A percentile compares a stretch with the other conserved stretches of the same genome.
Evolutionary conservation across 352 stramenopile genomes (phyloP).

Genomic region (Phytophthora cryptogea): DNA sequence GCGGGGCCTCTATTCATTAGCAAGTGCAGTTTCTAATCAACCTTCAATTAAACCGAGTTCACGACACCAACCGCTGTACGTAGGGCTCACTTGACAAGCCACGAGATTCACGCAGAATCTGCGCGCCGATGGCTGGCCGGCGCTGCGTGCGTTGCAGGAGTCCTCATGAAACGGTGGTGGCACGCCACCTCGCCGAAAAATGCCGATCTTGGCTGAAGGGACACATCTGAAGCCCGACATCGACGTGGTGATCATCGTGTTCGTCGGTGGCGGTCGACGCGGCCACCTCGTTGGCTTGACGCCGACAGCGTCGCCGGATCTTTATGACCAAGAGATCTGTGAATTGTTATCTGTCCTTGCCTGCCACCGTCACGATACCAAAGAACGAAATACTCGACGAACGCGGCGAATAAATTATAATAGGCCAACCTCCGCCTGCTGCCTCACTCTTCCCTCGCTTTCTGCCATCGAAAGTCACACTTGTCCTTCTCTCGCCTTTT

Average conservation of each 20-base stretch:
- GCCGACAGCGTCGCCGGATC: constrained; percentile 6
- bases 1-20: constrained; percentile 27
- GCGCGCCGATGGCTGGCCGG: neutral
- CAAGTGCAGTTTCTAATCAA: constrained; percentile 10
- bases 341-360: constrained; percentile 1
- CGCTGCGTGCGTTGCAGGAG: neutral
- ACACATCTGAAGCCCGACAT: constrained; percentile 7
- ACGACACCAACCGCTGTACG: no score
- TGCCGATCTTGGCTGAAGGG: constrained; percentile 8
- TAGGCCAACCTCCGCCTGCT: constrained; percentile 24
- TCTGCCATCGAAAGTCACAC: constrained; percentile 41
- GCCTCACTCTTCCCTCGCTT: constrained; percentile 15
- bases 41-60: constrained; percentile 24
- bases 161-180: constrained; percentile 15
- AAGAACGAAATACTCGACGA: constrained; percentile 14
- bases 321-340: neutral
- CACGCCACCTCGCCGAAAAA: constrained; percentile 8
- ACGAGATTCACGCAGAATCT: constrained; percentile 19
- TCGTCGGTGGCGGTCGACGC: neutral
- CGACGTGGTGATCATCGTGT: constrained; percentile 4
- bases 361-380: neutral
- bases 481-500: constrained; percentile 8
- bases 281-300: constrained; percentile 13
- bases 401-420: constrained; percentile 52
- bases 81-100: neutral